Conservation (phyloP, 2,329 filamentous ascomycete species). For the Pestalotiopsis sp. region DNA sequence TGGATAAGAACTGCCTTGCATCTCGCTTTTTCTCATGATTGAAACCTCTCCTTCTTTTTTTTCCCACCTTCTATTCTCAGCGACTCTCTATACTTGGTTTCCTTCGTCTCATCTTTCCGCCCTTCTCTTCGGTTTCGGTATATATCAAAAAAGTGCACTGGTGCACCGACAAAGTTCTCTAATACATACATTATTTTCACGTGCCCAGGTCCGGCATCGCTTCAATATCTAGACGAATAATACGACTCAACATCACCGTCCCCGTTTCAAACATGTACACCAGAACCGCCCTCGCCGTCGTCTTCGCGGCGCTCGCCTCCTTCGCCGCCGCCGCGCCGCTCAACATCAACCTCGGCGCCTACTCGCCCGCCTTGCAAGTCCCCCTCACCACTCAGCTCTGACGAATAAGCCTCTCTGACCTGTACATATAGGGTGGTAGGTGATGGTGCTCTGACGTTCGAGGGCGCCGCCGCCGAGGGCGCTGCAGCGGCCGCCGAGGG, state of each 20-base stretch:
- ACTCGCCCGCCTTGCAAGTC: constrained; percentile 33
- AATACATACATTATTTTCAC: neutral
- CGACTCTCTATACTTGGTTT: constrained; percentile 8
- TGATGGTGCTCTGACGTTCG: constrained; percentile 50
- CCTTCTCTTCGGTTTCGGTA: constrained; percentile 5
- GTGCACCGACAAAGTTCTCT: constrained; percentile 22
- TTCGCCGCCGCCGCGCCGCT: constrained; percentile 32
- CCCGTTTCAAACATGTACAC: constrained; percentile 21
- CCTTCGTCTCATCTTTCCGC: constrained; percentile 18
- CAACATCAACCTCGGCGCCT: constrained; percentile 38
- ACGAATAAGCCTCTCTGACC: neutral
- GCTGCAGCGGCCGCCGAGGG: constrained; percentile 20
- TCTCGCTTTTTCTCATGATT: neutral
- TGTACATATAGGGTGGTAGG: constrained; percentile 27
- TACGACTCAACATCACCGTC: neutral
- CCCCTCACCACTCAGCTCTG: neutral
- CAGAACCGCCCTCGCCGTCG: constrained; percentile 28
- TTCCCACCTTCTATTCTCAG: constrained; percentile 16
- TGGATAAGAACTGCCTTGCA: neutral
- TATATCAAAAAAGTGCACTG: constrained; percentile 22
- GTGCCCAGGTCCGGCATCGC: constrained; percentile 16
- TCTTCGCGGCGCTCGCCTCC: constrained; percentile 30
- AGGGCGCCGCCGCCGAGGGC: constrained; percentile 21
- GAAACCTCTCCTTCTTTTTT: constrained; percentile 12
- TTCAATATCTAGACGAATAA: neutral